Evolutionary conservation across 2,329 filamentous ascomycete species (phyloP).

Genomic region (Cercospora beticola): DNA sequence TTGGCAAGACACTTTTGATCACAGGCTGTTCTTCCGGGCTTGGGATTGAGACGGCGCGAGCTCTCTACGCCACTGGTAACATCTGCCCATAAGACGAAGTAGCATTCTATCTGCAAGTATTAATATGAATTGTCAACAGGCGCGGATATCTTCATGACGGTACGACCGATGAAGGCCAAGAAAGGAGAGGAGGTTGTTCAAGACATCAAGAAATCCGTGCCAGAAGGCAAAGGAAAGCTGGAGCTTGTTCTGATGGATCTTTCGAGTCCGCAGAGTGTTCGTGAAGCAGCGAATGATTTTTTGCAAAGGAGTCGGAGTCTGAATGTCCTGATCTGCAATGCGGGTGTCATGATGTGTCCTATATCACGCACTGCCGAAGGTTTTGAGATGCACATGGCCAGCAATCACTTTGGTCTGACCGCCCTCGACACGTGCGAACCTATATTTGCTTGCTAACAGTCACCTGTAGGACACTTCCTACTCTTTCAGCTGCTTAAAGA

Average conservation of each 20-base stretch:
- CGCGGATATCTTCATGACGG: conserved; percentile 12
- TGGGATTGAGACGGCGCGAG: conserved; percentile 15
- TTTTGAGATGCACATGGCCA: conserved; percentile 53
- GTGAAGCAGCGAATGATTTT: conserved; percentile 29
- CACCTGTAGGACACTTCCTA: conserved; percentile 47
- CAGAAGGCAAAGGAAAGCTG: conserved; percentile 3
- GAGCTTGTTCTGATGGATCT: conserved; percentile 30
- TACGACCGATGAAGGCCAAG: conserved; percentile 1
- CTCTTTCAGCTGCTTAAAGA: conserved; percentile 54
- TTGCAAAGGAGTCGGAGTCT: conserved; percentile 3
- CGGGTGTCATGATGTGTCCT: conserved; percentile 15
- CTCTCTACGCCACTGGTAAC: conserved; percentile 3
- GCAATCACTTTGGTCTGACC: conserved; percentile 47
- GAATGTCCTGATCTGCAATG: conserved; percentile 21
- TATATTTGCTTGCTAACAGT: background rate
- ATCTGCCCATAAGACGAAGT: background rate
- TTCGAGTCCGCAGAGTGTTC: conserved; percentile 32
- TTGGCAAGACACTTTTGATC: conserved; percentile 13
- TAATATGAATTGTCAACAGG: background rate
- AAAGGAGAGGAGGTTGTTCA: conserved; percentile 1
- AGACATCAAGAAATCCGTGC: background rate
- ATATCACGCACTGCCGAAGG: conserved; percentile 3
- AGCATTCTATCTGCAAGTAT: background rate
- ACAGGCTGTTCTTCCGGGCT: conserved; percentile 17
- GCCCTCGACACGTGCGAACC: background rate